phyloP scores from a whole-genome alignment of 2,329 filamentous ascomycete genomes.

The Xylaria polymorpha region DNA sequence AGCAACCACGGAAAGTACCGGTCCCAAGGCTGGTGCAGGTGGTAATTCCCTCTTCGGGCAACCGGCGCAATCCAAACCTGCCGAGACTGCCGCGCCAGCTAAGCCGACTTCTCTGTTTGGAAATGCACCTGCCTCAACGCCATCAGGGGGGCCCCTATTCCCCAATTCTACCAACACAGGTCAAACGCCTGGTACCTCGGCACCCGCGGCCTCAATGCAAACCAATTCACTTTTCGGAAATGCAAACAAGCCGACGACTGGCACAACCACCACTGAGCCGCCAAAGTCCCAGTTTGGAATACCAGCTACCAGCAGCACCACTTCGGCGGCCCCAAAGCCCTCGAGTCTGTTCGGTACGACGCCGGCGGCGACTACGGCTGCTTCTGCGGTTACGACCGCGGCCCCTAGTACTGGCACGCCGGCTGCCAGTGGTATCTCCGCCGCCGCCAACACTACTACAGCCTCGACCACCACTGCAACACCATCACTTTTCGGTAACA shows the following conservation, averaged over 20 bases:
- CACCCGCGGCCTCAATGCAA: constrained; percentile 40
- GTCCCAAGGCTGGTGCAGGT: constrained; percentile 34
- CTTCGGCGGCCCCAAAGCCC: constrained; percentile 48
- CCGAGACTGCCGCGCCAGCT: constrained; percentile 36
- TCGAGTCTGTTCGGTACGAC: constrained; percentile 47
- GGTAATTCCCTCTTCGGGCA: constrained; percentile 37
- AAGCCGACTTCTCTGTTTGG: constrained; percentile 46
- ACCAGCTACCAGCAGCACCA: constrained; percentile 41
- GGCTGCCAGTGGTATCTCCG: constrained; percentile 43
- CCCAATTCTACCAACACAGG: constrained; percentile 38
- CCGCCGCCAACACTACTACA: constrained; percentile 43
- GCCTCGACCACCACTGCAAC: constrained; percentile 49
- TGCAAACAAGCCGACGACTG: constrained; percentile 40
- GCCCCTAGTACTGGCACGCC: constrained; percentile 45
- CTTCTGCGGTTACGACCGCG: constrained; percentile 43
- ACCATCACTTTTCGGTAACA: constrained; percentile 47
- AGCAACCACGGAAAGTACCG: constrained; percentile 33
- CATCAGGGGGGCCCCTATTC: constrained; percentile 43
- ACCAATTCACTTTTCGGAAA: constrained; percentile 41
- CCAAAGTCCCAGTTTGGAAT: constrained; percentile 44
- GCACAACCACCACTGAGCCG: constrained; percentile 46
- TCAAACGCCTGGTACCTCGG: constrained; percentile 32
- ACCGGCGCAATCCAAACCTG: constrained; percentile 43
- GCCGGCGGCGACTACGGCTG: constrained; percentile 42
- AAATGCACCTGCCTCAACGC: constrained; percentile 31